Base-by-base conservation (phyloP, 1,284 basidiomycete species). In the Pseudomicrostroma phylloplanum region DNA sequence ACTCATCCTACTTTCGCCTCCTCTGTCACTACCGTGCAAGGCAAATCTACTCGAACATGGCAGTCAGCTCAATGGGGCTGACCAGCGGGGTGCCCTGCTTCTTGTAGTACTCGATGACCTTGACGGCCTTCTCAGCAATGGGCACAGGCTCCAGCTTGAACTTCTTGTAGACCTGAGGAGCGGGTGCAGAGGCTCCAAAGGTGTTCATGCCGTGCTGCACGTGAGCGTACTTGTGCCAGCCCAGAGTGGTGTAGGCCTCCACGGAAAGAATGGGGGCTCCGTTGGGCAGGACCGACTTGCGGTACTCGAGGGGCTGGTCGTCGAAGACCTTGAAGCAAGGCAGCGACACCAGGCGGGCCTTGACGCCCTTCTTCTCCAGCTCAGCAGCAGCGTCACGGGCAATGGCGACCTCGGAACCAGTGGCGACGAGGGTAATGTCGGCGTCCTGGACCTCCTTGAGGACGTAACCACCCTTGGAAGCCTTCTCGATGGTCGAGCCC, bases 281-380 rank as follows among this genome's bases (percentile, higher is more conserved):
- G 72, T 88, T 88, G 76, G 91, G 87, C 69, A 96, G 82, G 57
- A 96, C 91, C 76, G 86, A 86, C 73, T 92, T 81, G 78, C 83
- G 86, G 84, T 96, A 96, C 65, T 87, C 86, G 75, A 84, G 80
- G 68, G 86, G 82, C 82, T 96, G 93, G 75, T 85, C 83, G 81
- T 94, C 90, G 80, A 96, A 96, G 67, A 91, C 86, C 68, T 88
- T 84, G 87, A 89, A 91, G 82, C 90, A 94, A 36, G 92, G 92
- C 77, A 96, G 82, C 76, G 88, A 90, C 76, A 92, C 90, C 62
- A 96, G 80, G 59, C 92, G 86, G 66, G 86, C 87, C 83, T 88
- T 90, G 82, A 91, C 78, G 59, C 75, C 78, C 65, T 76, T 69
- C 66, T 89, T 89, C 81, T 88, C 83, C 66, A 83, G 84, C 78